Evolutionary conservation across 2,329 filamentous ascomycete species (phyloP).

Genomic region (Alternaria arborescens): DNA sequence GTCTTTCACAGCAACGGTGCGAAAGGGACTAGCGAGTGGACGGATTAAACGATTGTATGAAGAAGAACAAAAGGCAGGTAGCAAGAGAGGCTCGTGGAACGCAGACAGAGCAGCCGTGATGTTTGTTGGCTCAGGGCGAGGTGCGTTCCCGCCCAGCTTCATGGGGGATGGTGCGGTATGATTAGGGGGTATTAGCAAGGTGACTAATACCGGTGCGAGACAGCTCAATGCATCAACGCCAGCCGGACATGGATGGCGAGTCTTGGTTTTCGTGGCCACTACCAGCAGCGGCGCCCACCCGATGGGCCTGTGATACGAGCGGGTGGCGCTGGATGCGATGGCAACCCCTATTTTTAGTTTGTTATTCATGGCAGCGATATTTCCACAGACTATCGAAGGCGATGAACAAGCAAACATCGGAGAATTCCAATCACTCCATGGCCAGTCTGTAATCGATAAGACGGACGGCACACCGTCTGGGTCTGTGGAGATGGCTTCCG

Average conservation of each 20-base stretch:
- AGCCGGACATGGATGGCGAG: slow-evolving; percentile 25
- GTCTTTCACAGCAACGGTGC: slow-evolving; percentile 4
- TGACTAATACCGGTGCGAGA: slow-evolving; percentile 2
- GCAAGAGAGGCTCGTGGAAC: slow-evolving; percentile 20
- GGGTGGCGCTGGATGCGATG: slow-evolving; percentile 24
- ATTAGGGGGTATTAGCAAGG: slow-evolving; percentile 24
- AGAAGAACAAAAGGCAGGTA: slow-evolving; percentile 34
- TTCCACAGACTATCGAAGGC: neutral
- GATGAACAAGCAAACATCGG: slow-evolving; percentile 2
- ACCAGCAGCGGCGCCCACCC: slow-evolving; percentile 23
- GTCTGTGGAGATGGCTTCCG: slow-evolving; percentile 13
- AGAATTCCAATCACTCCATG: neutral
- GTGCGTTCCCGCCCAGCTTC: slow-evolving; percentile 31
- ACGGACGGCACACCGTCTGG: neutral
- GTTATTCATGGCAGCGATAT: slow-evolving; percentile 10
- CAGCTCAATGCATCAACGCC: slow-evolving; percentile 20
- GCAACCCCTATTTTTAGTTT: slow-evolving; percentile 33
- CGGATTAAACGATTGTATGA: slow-evolving; percentile 40
- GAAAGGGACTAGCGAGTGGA: slow-evolving; percentile 31
- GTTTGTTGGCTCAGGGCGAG: slow-evolving; percentile 32
- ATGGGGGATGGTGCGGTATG: slow-evolving; percentile 23
- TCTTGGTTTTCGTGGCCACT: slow-evolving; percentile 32
- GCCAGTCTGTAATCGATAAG: slow-evolving; percentile 14
- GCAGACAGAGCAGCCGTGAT: slow-evolving; percentile 23
- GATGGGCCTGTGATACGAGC: slow-evolving; percentile 28